Percentiles rank a stretch among this genome's conserved stretches.
Evolutionary conservation across 371 early-diverging fungal species (phyloP).

Genomic region (Umbelopsis sp.): DNA sequence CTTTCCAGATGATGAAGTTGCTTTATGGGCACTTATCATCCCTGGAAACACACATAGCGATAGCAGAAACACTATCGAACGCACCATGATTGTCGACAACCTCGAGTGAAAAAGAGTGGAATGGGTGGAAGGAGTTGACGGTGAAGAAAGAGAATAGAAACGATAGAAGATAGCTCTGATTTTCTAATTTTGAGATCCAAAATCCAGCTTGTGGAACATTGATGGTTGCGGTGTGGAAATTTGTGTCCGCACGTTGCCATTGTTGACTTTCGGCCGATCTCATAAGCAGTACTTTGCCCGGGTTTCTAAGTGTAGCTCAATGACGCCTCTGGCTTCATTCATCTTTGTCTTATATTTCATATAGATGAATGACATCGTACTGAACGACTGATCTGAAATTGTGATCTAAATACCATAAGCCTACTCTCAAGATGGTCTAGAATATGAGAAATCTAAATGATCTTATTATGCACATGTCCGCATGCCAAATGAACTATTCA

Average conservation of each 20-base stretch:
- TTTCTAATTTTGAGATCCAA: conserved; percentile 1
- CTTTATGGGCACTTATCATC: background rate
- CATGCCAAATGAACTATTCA: no score
- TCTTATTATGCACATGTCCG: no score
- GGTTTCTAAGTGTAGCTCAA: no score
- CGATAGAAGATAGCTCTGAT: background rate
- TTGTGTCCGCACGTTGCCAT: background rate
- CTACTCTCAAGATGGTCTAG: no score
- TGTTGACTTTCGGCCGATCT: no score
- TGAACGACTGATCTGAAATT: no score
- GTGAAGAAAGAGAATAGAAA: background rate
- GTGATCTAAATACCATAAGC: no score
- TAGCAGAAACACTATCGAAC: background rate
- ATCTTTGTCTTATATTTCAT: no score
- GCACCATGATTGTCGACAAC: background rate
- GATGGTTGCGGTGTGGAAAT: background rate
- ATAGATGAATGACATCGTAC: no score
- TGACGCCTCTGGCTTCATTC: no score
- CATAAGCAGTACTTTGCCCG: no score
- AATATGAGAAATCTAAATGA: no score
- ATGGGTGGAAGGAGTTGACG: background rate
- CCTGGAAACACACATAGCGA: background rate
- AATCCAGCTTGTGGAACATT: conserved; percentile 2
- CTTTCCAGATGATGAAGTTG: background rate
- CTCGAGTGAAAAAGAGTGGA: background rate